Evolutionary conservation across 768 basidiomycete genomes (phyloP).

Genomic region (Baorangia bicolor): DNA sequence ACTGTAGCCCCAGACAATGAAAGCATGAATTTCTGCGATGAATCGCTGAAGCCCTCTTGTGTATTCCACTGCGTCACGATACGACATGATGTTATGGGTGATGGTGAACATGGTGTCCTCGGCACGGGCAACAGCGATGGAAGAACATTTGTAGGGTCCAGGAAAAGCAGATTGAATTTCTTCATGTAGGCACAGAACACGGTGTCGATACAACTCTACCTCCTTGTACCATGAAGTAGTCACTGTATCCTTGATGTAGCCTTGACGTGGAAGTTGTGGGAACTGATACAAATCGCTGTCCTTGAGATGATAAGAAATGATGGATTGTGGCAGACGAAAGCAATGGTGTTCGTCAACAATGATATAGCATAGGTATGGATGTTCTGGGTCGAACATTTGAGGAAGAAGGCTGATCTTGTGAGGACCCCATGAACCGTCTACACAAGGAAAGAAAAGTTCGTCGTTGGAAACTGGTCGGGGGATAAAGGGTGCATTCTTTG

Average conservation of each 20-base stretch:
- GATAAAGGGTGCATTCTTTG: neutral
- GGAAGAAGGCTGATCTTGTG: neutral
- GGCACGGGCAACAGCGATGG: neutral
- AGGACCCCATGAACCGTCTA: neutral
- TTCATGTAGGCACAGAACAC: neutral
- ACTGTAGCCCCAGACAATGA: neutral
- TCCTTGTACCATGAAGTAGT: neutral
- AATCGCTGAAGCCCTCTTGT: neutral
- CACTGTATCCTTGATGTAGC: neutral
- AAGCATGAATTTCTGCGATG: neutral
- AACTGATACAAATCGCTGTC: constrained; percentile 1
- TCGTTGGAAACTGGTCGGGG: neutral
- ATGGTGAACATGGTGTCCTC: neutral
- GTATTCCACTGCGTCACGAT: neutral
- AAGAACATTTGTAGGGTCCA: neutral
- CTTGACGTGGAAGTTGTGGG: neutral
- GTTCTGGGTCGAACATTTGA: neutral
- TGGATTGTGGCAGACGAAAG: neutral
- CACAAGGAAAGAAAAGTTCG: neutral
- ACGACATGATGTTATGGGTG: neutral
- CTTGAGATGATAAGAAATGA: neutral
- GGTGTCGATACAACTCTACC: neutral
- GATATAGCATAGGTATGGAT: neutral
- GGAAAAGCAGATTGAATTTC: neutral
- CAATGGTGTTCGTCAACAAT: no score